phyloP scores from a whole-genome alignment of 306 rosid genomes.

The Delonix regia region DNA sequence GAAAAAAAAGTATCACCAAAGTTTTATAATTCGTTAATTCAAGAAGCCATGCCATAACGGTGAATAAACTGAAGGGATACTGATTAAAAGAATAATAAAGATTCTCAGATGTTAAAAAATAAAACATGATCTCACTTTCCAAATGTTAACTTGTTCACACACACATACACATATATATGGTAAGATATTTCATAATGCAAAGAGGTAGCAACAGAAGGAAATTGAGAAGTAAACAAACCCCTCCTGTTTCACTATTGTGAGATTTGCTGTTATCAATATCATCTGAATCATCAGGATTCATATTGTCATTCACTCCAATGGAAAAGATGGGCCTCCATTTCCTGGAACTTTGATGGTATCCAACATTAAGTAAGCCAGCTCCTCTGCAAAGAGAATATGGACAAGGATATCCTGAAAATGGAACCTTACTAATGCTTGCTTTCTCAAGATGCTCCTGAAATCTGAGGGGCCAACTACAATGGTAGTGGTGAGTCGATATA shows the following conservation, averaged over 20 bases:
- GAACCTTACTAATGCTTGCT: constrained; percentile 53
- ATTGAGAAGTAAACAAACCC: constrained; percentile 52
- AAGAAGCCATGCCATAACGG: constrained; percentile 2
- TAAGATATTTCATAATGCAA: constrained; percentile 23
- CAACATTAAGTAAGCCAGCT: constrained; percentile 45
- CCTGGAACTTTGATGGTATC: constrained; percentile 47
- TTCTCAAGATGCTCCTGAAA: constrained; percentile 58
- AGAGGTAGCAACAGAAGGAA: constrained; percentile 29
- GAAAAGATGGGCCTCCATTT: constrained; percentile 54
- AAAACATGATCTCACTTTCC: background rate
- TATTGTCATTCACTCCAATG: constrained; percentile 41
- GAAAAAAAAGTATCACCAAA: background rate
- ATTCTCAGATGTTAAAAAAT: background rate
- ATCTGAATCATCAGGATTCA: constrained; percentile 72
- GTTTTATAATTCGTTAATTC: background rate
- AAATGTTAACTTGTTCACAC: background rate
- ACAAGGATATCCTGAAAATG: constrained; percentile 50
- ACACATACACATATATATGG: background rate
- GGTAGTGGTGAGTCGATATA: constrained; percentile 73
- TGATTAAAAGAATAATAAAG: constrained; percentile 2
- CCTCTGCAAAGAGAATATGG: constrained; percentile 55
- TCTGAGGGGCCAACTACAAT: constrained; percentile 64
- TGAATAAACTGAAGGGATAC: background rate
- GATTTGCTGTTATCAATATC: constrained; percentile 45
- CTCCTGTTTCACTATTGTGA: constrained; percentile 49